Evolutionary conservation across 352 stramenopile genomes (phyloP).

Genomic region (Phytopythium chamaehyphon): DNA sequence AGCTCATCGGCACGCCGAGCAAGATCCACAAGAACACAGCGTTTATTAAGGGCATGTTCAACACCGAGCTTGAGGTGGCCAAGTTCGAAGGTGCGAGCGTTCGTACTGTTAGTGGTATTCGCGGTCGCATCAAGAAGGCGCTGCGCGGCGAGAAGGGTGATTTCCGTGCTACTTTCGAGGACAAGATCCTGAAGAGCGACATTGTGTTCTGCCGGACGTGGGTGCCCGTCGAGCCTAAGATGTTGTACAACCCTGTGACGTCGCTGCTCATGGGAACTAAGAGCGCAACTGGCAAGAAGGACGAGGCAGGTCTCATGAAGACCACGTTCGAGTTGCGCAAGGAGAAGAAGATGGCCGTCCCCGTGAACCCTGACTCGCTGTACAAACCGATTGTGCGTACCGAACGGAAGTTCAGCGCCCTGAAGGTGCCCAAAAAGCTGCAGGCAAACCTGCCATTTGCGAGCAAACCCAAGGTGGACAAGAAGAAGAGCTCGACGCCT

Average conservation of each 20-base stretch:
- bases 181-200: slow-evolving; percentile 99
- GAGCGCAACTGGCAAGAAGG: slow-evolving; percentile 39
- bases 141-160: slow-evolving; percentile 90
- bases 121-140: slow-evolving; percentile 97
- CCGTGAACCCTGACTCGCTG: slow-evolving; percentile 96
- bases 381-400: slow-evolving; percentile 98
- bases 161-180: slow-evolving; percentile 99
- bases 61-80: slow-evolving; percentile 93
- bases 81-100: slow-evolving; percentile 97
- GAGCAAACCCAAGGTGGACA: slow-evolving; percentile 95
- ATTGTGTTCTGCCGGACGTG: slow-evolving; percentile 99
- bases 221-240: slow-evolving; percentile 97
- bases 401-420: slow-evolving; percentile 88
- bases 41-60: slow-evolving; percentile 98
- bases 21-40: slow-evolving; percentile 99
- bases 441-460: slow-evolving; percentile 95
- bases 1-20: slow-evolving; percentile 96
- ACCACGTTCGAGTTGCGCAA: slow-evolving; percentile 94
- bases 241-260: slow-evolving; percentile 98
- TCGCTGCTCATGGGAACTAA: slow-evolving; percentile 61
- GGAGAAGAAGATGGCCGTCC: slow-evolving; percentile 92
- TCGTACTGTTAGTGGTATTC: slow-evolving; percentile 98
- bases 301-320: slow-evolving; percentile 87
- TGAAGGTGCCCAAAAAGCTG: slow-evolving; percentile 97
- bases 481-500: slow-evolving; percentile 80